Percentiles rank a stretch among this genome's conserved stretches.
phyloP scores from a whole-genome alignment of 2,329 filamentous ascomycete genomes.

The Colletotrichum phormii region DNA sequence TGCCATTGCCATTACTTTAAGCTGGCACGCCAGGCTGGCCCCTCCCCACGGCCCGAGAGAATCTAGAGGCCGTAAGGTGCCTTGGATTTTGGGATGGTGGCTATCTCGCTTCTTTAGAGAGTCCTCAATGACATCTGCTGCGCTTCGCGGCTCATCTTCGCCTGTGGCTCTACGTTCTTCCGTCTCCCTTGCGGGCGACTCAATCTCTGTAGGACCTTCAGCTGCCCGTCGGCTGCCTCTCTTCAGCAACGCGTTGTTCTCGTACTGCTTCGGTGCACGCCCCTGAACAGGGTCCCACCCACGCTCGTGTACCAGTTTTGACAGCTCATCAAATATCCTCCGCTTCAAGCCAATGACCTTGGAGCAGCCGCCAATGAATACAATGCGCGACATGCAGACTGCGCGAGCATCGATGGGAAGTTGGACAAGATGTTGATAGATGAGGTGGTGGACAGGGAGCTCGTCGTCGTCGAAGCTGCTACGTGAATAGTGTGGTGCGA shows the following conservation, averaged over 20 bases:
- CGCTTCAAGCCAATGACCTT: conserved; percentile 82
- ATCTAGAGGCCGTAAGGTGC: conserved; percentile 73
- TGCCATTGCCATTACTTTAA: conserved; percentile 76
- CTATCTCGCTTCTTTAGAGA: conserved; percentile 54
- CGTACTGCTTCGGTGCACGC: conserved; percentile 70
- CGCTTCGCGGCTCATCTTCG: conserved; percentile 49
- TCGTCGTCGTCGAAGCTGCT: conserved; percentile 87
- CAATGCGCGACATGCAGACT: conserved; percentile 87
- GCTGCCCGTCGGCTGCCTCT: conserved; percentile 42
- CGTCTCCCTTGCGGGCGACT: conserved; percentile 11
- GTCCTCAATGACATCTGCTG: conserved; percentile 68
- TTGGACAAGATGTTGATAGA: conserved; percentile 80
- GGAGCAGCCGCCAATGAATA: conserved; percentile 86
- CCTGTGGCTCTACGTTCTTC: conserved; percentile 45
- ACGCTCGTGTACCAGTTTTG: conserved; percentile 70
- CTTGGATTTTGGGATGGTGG: conserved; percentile 56
- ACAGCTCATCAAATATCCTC: conserved; percentile 81
- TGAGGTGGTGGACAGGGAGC: conserved; percentile 78
- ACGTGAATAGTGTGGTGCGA: conserved; percentile 65
- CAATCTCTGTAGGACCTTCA: conserved; percentile 37
- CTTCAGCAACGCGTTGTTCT: conserved; percentile 57
- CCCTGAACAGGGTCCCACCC: conserved; percentile 85
- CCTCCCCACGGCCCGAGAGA: conserved; percentile 81
- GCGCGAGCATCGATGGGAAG: conserved; percentile 86
- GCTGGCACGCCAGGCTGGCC: conserved; percentile 75